phyloP scores from a whole-genome alignment of 2,329 filamentous ascomycete species.

The Fonsecaea erecta region DNA sequence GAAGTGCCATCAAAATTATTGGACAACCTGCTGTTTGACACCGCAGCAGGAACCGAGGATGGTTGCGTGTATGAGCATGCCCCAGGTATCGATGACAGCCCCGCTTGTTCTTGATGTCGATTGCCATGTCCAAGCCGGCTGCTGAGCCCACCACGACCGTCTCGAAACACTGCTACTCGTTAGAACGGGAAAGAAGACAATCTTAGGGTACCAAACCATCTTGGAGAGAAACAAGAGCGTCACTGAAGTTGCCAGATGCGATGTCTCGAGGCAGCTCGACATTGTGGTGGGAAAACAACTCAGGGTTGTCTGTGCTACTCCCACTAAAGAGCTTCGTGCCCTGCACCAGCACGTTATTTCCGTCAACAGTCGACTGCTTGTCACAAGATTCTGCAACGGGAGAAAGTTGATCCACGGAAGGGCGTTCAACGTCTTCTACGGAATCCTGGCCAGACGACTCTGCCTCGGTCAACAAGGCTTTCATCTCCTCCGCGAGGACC shows the following conservation, averaged over 20 bases:
- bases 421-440: neutral
- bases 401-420: neutral
- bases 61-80: neutral
- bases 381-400: neutral
- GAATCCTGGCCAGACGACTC: constrained; percentile 3
- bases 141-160: constrained; percentile 13
- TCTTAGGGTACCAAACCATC: constrained; percentile 16
- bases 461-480: constrained; percentile 19
- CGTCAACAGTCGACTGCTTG: neutral
- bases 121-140: neutral
- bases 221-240: constrained; percentile 30
- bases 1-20: constrained; percentile 23
- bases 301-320: neutral
- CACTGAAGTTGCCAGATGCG: constrained; percentile 29
- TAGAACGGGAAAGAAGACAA: neutral
- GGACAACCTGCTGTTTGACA: constrained; percentile 3
- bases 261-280: constrained; percentile 22
- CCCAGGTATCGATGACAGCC: neutral
- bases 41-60: neutral
- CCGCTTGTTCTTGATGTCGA: constrained; percentile 4
- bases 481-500: constrained; percentile 31
- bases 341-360: constrained; percentile 1
- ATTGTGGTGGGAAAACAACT: constrained; percentile 12
- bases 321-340: neutral
- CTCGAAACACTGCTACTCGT: constrained; percentile 23